phyloP scores from a whole-genome alignment of 352 stramenopile genomes.

The Pythium sp. region DNA sequence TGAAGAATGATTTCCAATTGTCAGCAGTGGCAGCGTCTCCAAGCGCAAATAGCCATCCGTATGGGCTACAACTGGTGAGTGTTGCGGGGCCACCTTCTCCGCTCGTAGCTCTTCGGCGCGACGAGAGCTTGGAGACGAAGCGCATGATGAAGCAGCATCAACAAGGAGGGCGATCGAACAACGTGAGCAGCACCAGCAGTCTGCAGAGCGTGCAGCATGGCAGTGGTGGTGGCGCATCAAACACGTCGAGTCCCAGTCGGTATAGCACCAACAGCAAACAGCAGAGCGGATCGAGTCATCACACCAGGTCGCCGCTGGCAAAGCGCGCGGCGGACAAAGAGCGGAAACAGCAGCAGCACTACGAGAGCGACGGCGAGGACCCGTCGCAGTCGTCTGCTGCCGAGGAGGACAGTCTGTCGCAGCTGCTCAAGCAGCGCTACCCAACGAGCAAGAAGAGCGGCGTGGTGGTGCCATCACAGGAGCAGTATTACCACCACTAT shows the following conservation, averaged over 20 bases:
- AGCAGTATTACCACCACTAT: background rate
- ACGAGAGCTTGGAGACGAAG: conserved; percentile 13
- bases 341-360: conserved; percentile 2
- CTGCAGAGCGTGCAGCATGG: conserved; percentile 10
- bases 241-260: background rate
- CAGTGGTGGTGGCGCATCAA: background rate
- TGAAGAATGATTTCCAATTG: conserved; percentile 31
- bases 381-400: conserved; percentile 7
- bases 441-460: background rate
- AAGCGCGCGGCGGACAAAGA: conserved; percentile 7
- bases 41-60: conserved; percentile 1
- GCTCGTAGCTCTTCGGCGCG: conserved; percentile 2
- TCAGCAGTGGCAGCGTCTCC: background rate
- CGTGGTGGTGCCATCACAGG: conserved; percentile 1
- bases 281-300: background rate
- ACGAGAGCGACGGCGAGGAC: conserved; percentile 11
- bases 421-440: conserved; percentile 22
- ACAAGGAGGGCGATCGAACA: conserved; percentile 15
- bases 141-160: conserved; percentile 7
- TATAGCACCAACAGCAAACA: background rate
- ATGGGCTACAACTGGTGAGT: conserved; percentile 6
- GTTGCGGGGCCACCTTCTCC: background rate
- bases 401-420: conserved; percentile 30
- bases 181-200: conserved; percentile 16
- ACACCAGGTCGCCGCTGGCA: conserved; percentile 5